Conservation (phyloP, 2,329 filamentous ascomycete species). For the Aspergillus proliferans region DNA sequence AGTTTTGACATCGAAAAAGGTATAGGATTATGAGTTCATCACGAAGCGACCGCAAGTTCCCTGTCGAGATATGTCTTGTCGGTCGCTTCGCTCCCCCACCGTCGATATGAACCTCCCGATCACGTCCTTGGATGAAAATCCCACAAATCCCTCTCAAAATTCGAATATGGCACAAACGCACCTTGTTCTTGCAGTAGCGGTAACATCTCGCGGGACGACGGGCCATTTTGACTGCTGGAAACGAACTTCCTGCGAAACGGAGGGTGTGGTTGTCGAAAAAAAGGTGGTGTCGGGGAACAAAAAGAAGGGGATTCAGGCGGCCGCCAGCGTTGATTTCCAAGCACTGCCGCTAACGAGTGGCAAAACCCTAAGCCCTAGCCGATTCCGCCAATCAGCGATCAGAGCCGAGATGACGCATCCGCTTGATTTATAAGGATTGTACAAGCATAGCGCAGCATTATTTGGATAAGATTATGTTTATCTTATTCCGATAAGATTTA, state of each 20-base stretch:
- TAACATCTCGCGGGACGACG: slow-evolving; percentile 99
- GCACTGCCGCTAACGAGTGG: slow-evolving; percentile 36
- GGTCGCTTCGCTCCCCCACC: neutral
- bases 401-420: slow-evolving; percentile 11
- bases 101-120: neutral
- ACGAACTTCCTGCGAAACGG: slow-evolving; percentile 44
- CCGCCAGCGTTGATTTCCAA: slow-evolving; percentile 38
- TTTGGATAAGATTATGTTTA: too few species aligned
- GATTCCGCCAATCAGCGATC: slow-evolving; percentile 20
- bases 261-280: slow-evolving; percentile 29
- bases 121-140: neutral
- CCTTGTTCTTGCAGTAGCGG: slow-evolving; percentile 99
- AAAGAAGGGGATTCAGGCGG: slow-evolving; percentile 26
- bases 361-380: slow-evolving; percentile 39
- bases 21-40: neutral
- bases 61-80: neutral
- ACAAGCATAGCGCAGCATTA: too few species aligned
- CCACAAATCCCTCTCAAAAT: slow-evolving; percentile 9
- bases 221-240: slow-evolving; percentile 79
- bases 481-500: too few species aligned
- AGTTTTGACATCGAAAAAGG: neutral
- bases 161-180: slow-evolving; percentile 45
- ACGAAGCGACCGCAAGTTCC: neutral
- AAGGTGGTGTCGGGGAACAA: slow-evolving; percentile 30
- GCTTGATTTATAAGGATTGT: slow-evolving; percentile 4